Base-by-base conservation (phyloP, 768 basidiomycete genomes). In the Lentinus brumalis region DNA sequence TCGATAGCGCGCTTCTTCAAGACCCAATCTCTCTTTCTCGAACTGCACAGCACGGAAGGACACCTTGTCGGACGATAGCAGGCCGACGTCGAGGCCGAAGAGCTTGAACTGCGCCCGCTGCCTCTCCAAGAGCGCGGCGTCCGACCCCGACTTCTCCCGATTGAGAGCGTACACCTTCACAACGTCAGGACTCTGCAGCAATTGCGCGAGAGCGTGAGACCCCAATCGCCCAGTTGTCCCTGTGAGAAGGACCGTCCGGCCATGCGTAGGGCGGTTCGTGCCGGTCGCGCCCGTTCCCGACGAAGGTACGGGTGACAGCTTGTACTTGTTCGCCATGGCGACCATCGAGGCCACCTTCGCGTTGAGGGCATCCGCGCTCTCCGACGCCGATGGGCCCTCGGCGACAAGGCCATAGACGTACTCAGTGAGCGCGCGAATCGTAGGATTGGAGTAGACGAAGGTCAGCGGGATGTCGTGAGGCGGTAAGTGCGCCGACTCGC, bases 241-340 rank as follows among this genome's bases (percentile, higher is more conserved):
- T 5, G 74, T 77, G n/a, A 76, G 32, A 12, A 76, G 59, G 10
- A 76, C 65, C 4, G 66, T 65, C 5, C 69, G 61, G 4, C 49
- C 58, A 9, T 56, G 50, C 15, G 31, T 15, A 1, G 66, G 62
- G 12, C 44, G 40, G 12, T 11, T 16, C 15, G 53, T 53, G 40
- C 32, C 59, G 18, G 44, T 26, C 15, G 44, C n/a, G 49, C 39
- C 40, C 53, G 4, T 52, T 59, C 18, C 62, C 42, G n/a, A 66
- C 26, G 14, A 31, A 29, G 30, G 6, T 14, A 51, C 32, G 56
- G 60, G 44, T 38, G 18, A 2, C 10, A 30, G 65, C 26, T 35
- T 72, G 63, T 83, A 79, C 65, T 78, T 80, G 11, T 71, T 73
- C 41, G 82, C 75, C 71, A 82, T 75, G 0, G 63, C 71, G 32